Percentiles rank a stretch among this genome's conserved stretches.
Conservation (phyloP, 2,329 filamentous ascomycete genomes). For the Dothistroma pini region DNA sequence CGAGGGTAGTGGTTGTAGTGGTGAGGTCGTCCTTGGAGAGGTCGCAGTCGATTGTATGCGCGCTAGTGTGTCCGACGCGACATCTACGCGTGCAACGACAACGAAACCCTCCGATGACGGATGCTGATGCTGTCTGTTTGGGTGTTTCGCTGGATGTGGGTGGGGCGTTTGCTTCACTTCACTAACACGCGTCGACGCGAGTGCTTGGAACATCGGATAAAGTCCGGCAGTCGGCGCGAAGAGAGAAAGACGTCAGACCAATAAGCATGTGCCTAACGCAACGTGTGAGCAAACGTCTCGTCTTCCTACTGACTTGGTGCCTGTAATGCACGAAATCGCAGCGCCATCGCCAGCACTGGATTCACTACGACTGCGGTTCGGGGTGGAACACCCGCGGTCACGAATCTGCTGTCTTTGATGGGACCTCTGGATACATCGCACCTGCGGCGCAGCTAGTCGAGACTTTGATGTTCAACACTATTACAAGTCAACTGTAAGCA, state of each 20-base stretch:
- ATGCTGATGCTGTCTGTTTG: too few relatives aligned
- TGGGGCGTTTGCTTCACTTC: too few relatives aligned
- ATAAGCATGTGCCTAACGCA: neutral
- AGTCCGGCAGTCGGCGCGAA: too few relatives aligned
- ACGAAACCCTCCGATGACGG: too few relatives aligned
- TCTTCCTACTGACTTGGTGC: neutral
- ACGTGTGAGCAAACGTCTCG: neutral
- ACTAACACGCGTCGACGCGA: too few relatives aligned
- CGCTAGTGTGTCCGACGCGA: neutral
- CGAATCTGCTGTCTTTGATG: neutral
- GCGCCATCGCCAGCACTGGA: neutral
- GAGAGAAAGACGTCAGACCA: neutral
- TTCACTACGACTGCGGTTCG: neutral
- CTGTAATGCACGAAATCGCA: neutral
- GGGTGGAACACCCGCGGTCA: neutral
- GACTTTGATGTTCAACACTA: constrained; percentile 4
- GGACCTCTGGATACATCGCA: neutral
- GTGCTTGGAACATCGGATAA: too few relatives aligned
- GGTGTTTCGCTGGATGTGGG: too few relatives aligned
- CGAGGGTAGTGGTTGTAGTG: neutral
- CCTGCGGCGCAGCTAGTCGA: neutral
- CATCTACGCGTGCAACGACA: neutral
- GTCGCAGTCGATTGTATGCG: neutral
- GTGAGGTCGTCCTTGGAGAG: neutral
- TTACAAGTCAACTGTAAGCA: neutral